These are phyloP conservation scores for Exophiala oligosperma DNA, from an alignment of 2,329 filamentous ascomycete genomes.

Conservation along the genomic window DNA sequence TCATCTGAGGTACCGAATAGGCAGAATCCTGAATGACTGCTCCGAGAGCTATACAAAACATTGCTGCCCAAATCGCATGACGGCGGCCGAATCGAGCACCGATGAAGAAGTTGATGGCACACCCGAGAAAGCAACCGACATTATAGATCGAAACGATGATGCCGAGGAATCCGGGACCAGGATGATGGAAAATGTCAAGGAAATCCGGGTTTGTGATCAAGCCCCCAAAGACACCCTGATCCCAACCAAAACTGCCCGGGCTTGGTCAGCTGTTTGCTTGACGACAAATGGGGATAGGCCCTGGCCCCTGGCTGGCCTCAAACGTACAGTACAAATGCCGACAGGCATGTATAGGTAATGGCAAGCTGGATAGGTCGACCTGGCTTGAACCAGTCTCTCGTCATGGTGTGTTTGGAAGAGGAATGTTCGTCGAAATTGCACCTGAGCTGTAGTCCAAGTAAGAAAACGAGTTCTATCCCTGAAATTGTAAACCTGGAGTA, in stretches of 20 bases:
- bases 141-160: slow-evolving; percentile 29
- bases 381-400: slow-evolving; percentile 10
- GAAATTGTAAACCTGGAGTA: slow-evolving; percentile 8
- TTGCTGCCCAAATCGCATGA: slow-evolving; percentile 37
- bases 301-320: neutral
- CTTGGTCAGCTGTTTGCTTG: neutral
- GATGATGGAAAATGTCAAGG: slow-evolving; percentile 29
- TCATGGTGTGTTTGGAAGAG: neutral
- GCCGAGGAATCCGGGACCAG: slow-evolving; percentile 10
- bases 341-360: slow-evolving; percentile 39
- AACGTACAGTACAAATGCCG: slow-evolving; percentile 13
- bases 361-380: slow-evolving; percentile 32
- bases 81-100: slow-evolving; percentile 36
- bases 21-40: slow-evolving; percentile 38
- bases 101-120: slow-evolving; percentile 35
- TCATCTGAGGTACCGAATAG: slow-evolving; percentile 35
- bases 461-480: slow-evolving; percentile 3
- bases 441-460: neutral
- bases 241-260: slow-evolving; percentile 30
- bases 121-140: slow-evolving; percentile 30
- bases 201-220: slow-evolving; percentile 33
- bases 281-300: neutral
- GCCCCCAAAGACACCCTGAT: slow-evolving; percentile 39
- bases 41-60: slow-evolving; percentile 36
- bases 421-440: neutral